Percentiles rank a stretch among this genome's conserved stretches.
phyloP scores from a whole-genome alignment of 441 rosid genomes.

The Pelargonium citronellum region DNA sequence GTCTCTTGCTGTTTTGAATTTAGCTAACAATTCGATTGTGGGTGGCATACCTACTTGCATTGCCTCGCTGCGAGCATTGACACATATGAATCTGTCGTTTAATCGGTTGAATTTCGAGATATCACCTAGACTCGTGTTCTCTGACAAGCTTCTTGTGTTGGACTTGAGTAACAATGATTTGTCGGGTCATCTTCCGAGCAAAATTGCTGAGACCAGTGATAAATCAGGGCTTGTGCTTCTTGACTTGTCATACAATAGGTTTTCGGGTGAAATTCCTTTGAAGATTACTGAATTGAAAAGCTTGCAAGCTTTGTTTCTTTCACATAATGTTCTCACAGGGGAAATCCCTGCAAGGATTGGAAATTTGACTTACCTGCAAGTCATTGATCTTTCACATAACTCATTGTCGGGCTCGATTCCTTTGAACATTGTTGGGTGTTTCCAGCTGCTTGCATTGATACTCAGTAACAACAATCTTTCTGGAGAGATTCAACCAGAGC shows the following conservation, averaged over 20 bases:
- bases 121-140: constrained; percentile 64
- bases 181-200: constrained; percentile 61
- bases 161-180: constrained; percentile 78
- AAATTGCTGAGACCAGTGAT: constrained; percentile 56
- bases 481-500: constrained; percentile 81
- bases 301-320: constrained; percentile 77
- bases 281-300: constrained; percentile 70
- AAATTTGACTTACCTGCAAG: constrained; percentile 75
- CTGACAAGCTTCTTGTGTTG: constrained; percentile 63
- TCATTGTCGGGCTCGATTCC: constrained; percentile 71
- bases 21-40: constrained; percentile 55
- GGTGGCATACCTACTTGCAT: constrained; percentile 92
- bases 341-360: constrained; percentile 79
- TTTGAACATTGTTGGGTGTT: constrained; percentile 72
- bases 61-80: constrained; percentile 46
- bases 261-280: constrained; percentile 64
- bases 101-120: constrained; percentile 55
- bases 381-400: constrained; percentile 73
- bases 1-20: constrained; percentile 48
- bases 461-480: constrained; percentile 68
- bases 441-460: constrained; percentile 68
- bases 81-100: constrained; percentile 55
- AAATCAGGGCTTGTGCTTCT: constrained; percentile 74
- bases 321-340: constrained; percentile 67
- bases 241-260: constrained; percentile 65